Conservation (phyloP, 2,329 filamentous ascomycete genomes). For the Beauveria brongniartii region DNA sequence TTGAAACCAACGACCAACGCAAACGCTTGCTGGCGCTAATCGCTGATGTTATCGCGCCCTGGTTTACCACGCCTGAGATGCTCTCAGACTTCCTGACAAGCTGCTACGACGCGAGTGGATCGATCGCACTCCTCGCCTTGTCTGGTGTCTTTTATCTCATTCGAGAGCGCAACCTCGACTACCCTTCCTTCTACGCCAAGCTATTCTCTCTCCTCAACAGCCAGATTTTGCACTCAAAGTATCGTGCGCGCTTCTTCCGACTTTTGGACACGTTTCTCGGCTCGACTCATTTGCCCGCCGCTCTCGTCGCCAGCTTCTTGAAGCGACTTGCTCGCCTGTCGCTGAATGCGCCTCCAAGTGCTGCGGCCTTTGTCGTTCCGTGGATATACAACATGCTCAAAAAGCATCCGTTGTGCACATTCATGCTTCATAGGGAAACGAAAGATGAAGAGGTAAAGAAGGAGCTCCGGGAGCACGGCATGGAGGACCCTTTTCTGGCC, state of each 20-base stretch:
- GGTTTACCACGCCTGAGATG: constrained; percentile 81
- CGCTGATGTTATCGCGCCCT: constrained; percentile 72
- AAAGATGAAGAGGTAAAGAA: constrained; percentile 50
- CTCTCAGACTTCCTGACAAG: constrained; percentile 96
- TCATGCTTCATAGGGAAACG: constrained; percentile 82
- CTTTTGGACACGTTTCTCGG: constrained; percentile 82
- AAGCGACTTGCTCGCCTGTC: constrained; percentile 82
- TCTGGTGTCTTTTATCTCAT: constrained; percentile 95
- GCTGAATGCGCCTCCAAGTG: constrained; percentile 81
- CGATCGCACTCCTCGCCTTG: constrained; percentile 77
- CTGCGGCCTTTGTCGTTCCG: constrained; percentile 80
- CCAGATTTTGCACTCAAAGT: constrained; percentile 83
- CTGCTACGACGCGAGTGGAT: constrained; percentile 80
- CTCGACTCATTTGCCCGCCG: constrained; percentile 86
- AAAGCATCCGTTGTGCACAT: constrained; percentile 81
- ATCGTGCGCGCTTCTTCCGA: constrained; percentile 88
- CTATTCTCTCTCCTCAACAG: constrained; percentile 87
- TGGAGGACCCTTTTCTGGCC: constrained; percentile 67
- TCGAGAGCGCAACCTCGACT: constrained; percentile 87
- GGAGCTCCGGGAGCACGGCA: constrained; percentile 50
- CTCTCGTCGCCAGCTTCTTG: constrained; percentile 89
- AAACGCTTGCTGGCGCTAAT: constrained; percentile 72
- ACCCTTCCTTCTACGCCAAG: constrained; percentile 87
- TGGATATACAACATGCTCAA: constrained; percentile 95
- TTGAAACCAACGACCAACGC: constrained; percentile 62